phyloP scores from a whole-genome alignment of 257 asterid genomes.

The Solanum chiquidenum region DNA sequence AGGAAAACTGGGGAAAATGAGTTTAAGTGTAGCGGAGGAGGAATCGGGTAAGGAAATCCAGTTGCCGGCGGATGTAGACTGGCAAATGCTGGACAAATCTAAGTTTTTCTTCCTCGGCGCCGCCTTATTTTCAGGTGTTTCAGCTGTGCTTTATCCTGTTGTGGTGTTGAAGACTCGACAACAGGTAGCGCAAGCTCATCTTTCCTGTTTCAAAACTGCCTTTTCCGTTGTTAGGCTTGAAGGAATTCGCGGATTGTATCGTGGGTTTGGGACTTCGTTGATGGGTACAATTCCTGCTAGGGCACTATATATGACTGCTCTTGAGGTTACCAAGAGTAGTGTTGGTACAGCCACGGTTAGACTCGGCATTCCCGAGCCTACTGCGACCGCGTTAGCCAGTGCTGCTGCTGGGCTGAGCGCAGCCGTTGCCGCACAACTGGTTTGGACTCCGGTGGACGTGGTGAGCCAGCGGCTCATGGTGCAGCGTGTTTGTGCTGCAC shows the following conservation, averaged over 20 bases:
- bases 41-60: constrained; percentile 40
- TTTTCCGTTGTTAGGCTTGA: constrained; percentile 39
- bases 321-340: constrained; percentile 69
- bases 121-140: constrained; percentile 64
- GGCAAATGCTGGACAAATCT: constrained; percentile 70
- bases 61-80: constrained; percentile 57
- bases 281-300: constrained; percentile 78
- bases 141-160: constrained; percentile 51
- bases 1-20: constrained; percentile 30
- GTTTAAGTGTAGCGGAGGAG: constrained; percentile 32
- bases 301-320: constrained; percentile 64
- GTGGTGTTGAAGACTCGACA: constrained; percentile 72
- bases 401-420: constrained; percentile 76
- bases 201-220: constrained; percentile 36
- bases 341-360: constrained; percentile 38
- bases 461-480: constrained; percentile 80
- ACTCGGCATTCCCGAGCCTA: constrained; percentile 46
- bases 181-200: constrained; percentile 53
- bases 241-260: constrained; percentile 56
- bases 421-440: constrained; percentile 58
- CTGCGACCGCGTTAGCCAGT: constrained; percentile 48
- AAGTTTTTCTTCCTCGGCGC: constrained; percentile 76
- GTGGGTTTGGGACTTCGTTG: constrained; percentile 71
- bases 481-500: constrained; percentile 23
- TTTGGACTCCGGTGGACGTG: constrained; percentile 80